phyloP scores from a whole-genome alignment of 331 rosid genomes.

The Cydonia oblonga region DNA sequence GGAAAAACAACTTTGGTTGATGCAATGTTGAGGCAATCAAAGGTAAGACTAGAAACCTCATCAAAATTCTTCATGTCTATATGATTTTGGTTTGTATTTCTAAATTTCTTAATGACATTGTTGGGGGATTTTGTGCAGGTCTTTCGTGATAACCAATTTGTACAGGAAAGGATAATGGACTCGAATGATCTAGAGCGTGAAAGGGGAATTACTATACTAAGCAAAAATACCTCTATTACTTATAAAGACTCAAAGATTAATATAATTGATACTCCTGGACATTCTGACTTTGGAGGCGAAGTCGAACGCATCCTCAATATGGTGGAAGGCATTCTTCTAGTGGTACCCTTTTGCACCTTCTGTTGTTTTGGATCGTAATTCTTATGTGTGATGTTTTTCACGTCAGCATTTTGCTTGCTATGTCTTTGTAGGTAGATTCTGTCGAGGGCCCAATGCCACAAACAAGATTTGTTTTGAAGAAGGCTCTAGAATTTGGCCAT shows the following conservation, averaged over 20 bases:
- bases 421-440: constrained; percentile 71
- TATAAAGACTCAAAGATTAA: constrained; percentile 81
- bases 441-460: constrained; percentile 99
- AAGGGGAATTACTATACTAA: constrained; percentile 87
- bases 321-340: constrained; percentile 98
- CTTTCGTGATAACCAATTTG: constrained; percentile 87
- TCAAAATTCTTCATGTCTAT: not conserved
- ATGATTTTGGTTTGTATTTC: not conserved
- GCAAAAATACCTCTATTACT: constrained; percentile 88
- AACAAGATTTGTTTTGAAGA: constrained; percentile 96
- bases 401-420: not conserved
- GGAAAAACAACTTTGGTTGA: constrained; percentile 97
- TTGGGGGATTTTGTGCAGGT: constrained; percentile 42
- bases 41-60: constrained; percentile 32
- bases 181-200: constrained; percentile 97
- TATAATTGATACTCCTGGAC: constrained; percentile 96
- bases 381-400: not conserved
- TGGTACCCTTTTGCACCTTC: constrained; percentile 41
- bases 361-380: constrained; percentile 2
- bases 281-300: constrained; percentile 98
- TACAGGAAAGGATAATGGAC: constrained; percentile 96
- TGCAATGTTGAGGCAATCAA: constrained; percentile 94
- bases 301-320: constrained; percentile 93
- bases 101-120: not conserved
- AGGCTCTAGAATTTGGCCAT: constrained; percentile 96